These are phyloP conservation scores for Sphaerulina musiva DNA, from an alignment of 2,329 filamentous ascomycete genomes.

Conservation along the genomic window DNA sequence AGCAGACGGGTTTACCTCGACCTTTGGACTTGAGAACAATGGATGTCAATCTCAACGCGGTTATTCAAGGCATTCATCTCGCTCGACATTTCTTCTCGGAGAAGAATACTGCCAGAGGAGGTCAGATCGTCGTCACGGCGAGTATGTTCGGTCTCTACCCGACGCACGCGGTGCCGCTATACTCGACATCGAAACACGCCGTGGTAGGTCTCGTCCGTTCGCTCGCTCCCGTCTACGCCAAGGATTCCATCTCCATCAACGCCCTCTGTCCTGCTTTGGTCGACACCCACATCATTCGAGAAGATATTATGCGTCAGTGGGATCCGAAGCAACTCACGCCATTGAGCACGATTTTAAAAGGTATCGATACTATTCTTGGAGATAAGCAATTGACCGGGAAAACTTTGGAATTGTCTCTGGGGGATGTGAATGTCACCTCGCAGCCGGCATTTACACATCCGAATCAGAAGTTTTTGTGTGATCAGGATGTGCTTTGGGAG, in stretches of 20 bases:
- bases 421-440: constrained; percentile 38
- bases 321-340: constrained; percentile 35
- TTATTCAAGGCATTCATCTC: constrained; percentile 40
- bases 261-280: constrained; percentile 34
- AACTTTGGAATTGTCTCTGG: constrained; percentile 38
- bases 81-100: constrained; percentile 39
- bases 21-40: constrained; percentile 36
- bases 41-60: constrained; percentile 38
- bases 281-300: constrained; percentile 32
- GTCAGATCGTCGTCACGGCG: constrained; percentile 37
- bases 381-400: constrained; percentile 35
- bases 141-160: constrained; percentile 19
- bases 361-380: constrained; percentile 32
- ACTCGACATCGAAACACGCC: constrained; percentile 23
- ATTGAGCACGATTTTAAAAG: constrained; percentile 32
- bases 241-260: constrained; percentile 36
- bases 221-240: constrained; percentile 25
- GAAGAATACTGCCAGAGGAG: constrained; percentile 32
- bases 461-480: constrained; percentile 37
- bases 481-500: constrained; percentile 33
- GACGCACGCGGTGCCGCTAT: constrained; percentile 18
- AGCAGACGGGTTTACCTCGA: constrained; percentile 25
- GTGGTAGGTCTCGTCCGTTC: constrained; percentile 32
- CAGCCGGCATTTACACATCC: constrained; percentile 36
- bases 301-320: constrained; percentile 25